Percentiles rank a stretch among this genome's conserved stretches.
Evolutionary conservation across 345 rosid species (phyloP).

Genomic region (Boechera retrofracta): DNA sequence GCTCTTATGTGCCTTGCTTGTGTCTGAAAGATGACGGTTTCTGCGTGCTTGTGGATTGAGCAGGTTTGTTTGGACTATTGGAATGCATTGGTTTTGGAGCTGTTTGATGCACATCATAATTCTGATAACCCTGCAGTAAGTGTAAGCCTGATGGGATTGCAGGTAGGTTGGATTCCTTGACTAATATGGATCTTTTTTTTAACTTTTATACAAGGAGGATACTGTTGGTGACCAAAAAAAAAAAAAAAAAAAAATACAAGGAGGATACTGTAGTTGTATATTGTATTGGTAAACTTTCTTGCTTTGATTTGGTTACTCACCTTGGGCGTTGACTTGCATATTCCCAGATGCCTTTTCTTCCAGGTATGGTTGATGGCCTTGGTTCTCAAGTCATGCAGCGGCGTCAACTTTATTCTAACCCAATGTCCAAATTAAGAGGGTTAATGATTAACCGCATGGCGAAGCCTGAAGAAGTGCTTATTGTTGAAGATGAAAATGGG

Average conservation of each 20-base stretch:
- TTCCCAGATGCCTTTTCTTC: constrained; percentile 70
- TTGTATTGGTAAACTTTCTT: constrained; percentile 10
- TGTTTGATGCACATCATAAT: constrained; percentile 85
- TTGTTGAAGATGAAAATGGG: constrained; percentile 99
- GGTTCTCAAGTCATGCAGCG: constrained; percentile 82
- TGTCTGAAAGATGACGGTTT: constrained; percentile 26
- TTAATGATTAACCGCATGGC: constrained; percentile 99
- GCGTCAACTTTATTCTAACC: constrained; percentile 83
- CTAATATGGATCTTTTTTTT: not conserved
- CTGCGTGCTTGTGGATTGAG: constrained; percentile 31
- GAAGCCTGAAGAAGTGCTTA: constrained; percentile 96
- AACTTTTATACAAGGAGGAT: not conserved
- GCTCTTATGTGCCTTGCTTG: constrained; percentile 7
- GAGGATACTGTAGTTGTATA: not conserved
- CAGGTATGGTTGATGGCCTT: constrained; percentile 84
- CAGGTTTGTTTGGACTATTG: constrained; percentile 99
- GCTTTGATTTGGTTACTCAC: constrained; percentile 36
- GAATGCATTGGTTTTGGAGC: constrained; percentile 91
- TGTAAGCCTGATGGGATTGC: constrained; percentile 78
- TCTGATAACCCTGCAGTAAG: constrained; percentile 79
- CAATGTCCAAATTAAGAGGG: constrained; percentile 91
- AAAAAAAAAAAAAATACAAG: not conserved
- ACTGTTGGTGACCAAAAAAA: too few species aligned
- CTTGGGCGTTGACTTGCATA: constrained; percentile 26
- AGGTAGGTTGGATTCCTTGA: constrained; percentile 54